Evolutionary conservation across 345 rosid genomes (phyloP).

Genomic region (Aegle marmelos): DNA sequence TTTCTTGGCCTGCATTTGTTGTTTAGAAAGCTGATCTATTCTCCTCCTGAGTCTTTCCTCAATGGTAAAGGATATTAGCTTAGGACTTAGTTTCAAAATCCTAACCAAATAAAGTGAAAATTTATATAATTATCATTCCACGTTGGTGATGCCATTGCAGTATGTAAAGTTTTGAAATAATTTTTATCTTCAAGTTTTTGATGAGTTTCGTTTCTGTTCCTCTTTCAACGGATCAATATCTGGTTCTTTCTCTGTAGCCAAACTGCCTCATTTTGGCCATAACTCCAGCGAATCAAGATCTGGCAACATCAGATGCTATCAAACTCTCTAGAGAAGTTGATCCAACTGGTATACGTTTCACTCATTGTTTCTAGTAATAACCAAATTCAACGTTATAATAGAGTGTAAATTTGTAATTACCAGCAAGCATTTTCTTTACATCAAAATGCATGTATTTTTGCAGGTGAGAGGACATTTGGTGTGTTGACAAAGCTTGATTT

Average conservation of each 20-base stretch:
- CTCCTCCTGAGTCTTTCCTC: neutral
- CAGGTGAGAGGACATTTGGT: slow-evolving; percentile 75
- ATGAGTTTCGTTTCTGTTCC: neutral
- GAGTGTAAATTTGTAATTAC: neutral
- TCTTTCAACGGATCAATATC: neutral
- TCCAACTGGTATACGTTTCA: slow-evolving; percentile 35
- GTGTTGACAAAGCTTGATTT: slow-evolving; percentile 74
- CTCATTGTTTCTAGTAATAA: neutral
- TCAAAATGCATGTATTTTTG: slow-evolving; percentile 14
- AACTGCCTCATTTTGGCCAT: slow-evolving; percentile 65
- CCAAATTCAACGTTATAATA: neutral
- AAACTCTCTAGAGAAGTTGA: slow-evolving; percentile 72
- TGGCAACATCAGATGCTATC: slow-evolving; percentile 74
- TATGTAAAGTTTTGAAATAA: neutral
- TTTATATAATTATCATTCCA: neutral
- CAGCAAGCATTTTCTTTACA: slow-evolving; percentile 1
- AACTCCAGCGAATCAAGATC: slow-evolving; percentile 72
- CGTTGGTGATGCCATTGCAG: neutral
- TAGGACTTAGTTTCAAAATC: neutral
- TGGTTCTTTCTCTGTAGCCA: slow-evolving; percentile 34
- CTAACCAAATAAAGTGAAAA: neutral
- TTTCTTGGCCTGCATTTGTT: neutral
- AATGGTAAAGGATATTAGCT: neutral
- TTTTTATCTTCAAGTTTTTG: neutral
- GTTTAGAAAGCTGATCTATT: neutral